Percentiles rank a stretch among this genome's conserved stretches.
These are phyloP conservation scores for Hansenula anomala DNA, from an alignment of 1,139 yeast genomes.

Conservation along the genomic window DNA sequence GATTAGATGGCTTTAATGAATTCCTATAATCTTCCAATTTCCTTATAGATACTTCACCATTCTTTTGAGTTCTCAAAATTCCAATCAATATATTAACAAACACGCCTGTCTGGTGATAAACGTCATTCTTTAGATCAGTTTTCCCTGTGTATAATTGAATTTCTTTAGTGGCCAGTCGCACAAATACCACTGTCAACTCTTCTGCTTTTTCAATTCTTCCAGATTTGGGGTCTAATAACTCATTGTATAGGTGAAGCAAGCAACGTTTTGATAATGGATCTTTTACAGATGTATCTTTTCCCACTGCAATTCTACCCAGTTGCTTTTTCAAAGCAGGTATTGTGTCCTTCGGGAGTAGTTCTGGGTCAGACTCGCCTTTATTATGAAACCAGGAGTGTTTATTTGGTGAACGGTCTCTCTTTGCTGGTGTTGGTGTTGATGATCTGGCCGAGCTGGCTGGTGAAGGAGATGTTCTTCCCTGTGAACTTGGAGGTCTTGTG, in stretches of 20 bases:
- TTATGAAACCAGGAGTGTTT: slow-evolving; percentile 17
- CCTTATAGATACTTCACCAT: slow-evolving; percentile 35
- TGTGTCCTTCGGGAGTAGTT: slow-evolving; percentile 41
- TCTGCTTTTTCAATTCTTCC: slow-evolving; percentile 47
- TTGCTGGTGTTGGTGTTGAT: background rate
- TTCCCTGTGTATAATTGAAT: slow-evolving; percentile 43
- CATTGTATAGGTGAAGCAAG: slow-evolving; percentile 59
- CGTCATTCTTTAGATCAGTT: slow-evolving; percentile 38
- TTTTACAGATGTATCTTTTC: slow-evolving; percentile 21
- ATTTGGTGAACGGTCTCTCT: slow-evolving; percentile 1
- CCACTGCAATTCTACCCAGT: slow-evolving; percentile 52
- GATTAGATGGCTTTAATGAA: slow-evolving; percentile 27
- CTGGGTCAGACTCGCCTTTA: slow-evolving; percentile 2
- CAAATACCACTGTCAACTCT: slow-evolving; percentile 61
- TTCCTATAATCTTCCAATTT: slow-evolving; percentile 41
- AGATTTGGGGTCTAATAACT: slow-evolving; percentile 49
- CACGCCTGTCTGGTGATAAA: slow-evolving; percentile 50
- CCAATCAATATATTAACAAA: slow-evolving; percentile 54
- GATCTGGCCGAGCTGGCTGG: background rate
- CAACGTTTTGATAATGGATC: slow-evolving; percentile 36
- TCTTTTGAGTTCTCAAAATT: slow-evolving; percentile 41
- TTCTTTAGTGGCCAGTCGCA: slow-evolving; percentile 62
- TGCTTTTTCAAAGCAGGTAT: slow-evolving; percentile 42
- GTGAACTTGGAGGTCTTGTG: background rate
- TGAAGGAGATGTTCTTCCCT: background rate